Evolutionary conservation across 768 basidiomycete species (phyloP).

Genomic region (Boletus insuetus): DNA sequence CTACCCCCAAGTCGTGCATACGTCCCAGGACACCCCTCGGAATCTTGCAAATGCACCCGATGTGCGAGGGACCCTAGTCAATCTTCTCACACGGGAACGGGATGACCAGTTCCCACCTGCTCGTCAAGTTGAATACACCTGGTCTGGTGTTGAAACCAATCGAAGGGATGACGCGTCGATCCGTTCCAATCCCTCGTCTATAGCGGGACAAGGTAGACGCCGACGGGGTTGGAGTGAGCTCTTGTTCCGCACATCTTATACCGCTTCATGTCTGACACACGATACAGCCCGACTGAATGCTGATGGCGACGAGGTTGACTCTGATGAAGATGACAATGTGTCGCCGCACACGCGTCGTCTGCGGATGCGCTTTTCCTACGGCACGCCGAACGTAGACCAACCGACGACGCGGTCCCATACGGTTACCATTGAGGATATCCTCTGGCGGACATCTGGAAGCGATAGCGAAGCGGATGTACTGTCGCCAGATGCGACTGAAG

Average conservation of each 20-base stretch:
- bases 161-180: slow-evolving; percentile 9
- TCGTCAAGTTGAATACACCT: slow-evolving; percentile 9
- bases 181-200: slow-evolving; percentile 10
- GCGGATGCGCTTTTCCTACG: slow-evolving; percentile 36
- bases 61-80: slow-evolving; percentile 22
- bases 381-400: slow-evolving; percentile 20
- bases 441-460: slow-evolving; percentile 24
- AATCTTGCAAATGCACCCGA: slow-evolving; percentile 22
- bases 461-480: slow-evolving; percentile 19
- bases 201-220: slow-evolving; percentile 23
- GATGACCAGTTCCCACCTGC: slow-evolving; percentile 12
- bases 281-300: slow-evolving; percentile 37
- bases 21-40: slow-evolving; percentile 17
- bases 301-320: slow-evolving; percentile 63
- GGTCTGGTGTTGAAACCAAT: slow-evolving; percentile 1
- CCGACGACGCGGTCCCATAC: slow-evolving; percentile 30
- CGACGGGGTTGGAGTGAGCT: slow-evolving; percentile 34
- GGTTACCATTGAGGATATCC: slow-evolving; percentile 24
- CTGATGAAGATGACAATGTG: slow-evolving; percentile 51
- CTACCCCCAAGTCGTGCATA: not conserved
- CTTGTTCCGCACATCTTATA: not conserved
- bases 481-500: slow-evolving; percentile 23
- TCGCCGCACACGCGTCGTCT: slow-evolving; percentile 53
- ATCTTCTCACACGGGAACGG: slow-evolving; percentile 24
- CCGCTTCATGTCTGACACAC: slow-evolving; percentile 6